Percentiles rank a stretch among this genome's conserved stretches.
phyloP scores from a whole-genome alignment of 1,139 yeast genomes.

The Yueomyces sp. region DNA sequence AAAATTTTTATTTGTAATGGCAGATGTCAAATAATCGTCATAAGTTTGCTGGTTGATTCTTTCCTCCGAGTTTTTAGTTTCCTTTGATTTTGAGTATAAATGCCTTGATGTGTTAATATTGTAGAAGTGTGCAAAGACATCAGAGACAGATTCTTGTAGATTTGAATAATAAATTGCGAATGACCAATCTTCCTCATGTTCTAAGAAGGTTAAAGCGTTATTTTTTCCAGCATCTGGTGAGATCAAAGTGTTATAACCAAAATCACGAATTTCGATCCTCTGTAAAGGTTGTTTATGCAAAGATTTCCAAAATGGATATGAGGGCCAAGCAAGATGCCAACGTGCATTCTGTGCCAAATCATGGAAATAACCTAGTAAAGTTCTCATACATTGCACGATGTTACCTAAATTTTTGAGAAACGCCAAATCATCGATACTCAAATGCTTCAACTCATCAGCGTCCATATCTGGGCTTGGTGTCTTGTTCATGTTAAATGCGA shows the following conservation, averaged over 20 bases:
- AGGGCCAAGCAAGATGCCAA: slow-evolving; percentile 14
- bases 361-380: no score
- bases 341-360: no score
- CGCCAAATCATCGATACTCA: no score
- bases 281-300: slow-evolving; percentile 30
- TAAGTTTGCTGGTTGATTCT: background rate
- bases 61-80: background rate
- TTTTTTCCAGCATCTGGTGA: slow-evolving; percentile 33
- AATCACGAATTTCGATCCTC: slow-evolving; percentile 11
- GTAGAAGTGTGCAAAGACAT: slow-evolving; percentile 32
- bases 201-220: slow-evolving; percentile 30
- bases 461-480: no score
- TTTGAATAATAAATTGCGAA: no score
- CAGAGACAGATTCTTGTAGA: slow-evolving; percentile 32
- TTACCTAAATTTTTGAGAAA: no score
- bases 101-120: slow-evolving; percentile 30
- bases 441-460: no score
- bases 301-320: slow-evolving; percentile 31
- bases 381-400: no score
- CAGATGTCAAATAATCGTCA: slow-evolving; percentile 13
- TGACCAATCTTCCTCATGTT: slow-evolving; percentile 12
- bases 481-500: no score
- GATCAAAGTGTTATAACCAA: no score
- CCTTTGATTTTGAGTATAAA: slow-evolving; percentile 4
- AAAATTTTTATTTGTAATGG: slow-evolving; percentile 29